Conservation (phyloP, 352 stramenopile genomes). For the Elongisporangium undulatum region DNA sequence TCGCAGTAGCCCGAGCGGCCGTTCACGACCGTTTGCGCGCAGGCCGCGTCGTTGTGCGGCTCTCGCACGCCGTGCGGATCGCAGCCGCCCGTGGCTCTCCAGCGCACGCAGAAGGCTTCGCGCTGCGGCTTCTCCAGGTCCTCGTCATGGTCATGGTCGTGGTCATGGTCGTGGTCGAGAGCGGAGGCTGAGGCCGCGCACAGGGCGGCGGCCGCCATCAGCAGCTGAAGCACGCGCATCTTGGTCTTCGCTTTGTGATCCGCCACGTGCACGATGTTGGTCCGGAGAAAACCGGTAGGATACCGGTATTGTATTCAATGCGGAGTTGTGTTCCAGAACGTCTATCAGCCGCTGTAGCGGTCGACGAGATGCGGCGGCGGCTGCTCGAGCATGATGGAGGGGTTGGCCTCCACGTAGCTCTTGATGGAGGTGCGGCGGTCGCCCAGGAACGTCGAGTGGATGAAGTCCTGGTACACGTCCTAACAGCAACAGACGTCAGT, state of each 20-base stretch:
- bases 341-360: slow-evolving; percentile 71
- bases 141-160: not conserved
- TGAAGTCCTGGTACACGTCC: slow-evolving; percentile 75
- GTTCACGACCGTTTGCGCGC: slow-evolving; percentile 35
- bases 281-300: not conserved
- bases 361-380: slow-evolving; percentile 68
- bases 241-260: not conserved
- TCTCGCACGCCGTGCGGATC: slow-evolving; percentile 68
- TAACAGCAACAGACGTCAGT: slow-evolving; percentile 6
- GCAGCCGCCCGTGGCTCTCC: slow-evolving; percentile 62
- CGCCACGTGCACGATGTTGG: not conserved
- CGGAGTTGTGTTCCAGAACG: not conserved
- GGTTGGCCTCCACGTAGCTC: slow-evolving; percentile 77
- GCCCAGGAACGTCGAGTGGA: slow-evolving; percentile 89
- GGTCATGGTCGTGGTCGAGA: not conserved
- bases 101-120: slow-evolving; percentile 44
- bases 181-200: not conserved
- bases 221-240: not conserved
- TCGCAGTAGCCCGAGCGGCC: slow-evolving; percentile 72
- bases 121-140: not conserved
- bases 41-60: slow-evolving; percentile 55
- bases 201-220: not conserved
- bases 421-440: slow-evolving; percentile 86
- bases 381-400: slow-evolving; percentile 75
- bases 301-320: not conserved